Percentiles rank a stretch among this genome's conserved stretches.
Evolutionary conservation across 768 basidiomycete genomes (phyloP).

Genomic region (Lactarius hatsudake): DNA sequence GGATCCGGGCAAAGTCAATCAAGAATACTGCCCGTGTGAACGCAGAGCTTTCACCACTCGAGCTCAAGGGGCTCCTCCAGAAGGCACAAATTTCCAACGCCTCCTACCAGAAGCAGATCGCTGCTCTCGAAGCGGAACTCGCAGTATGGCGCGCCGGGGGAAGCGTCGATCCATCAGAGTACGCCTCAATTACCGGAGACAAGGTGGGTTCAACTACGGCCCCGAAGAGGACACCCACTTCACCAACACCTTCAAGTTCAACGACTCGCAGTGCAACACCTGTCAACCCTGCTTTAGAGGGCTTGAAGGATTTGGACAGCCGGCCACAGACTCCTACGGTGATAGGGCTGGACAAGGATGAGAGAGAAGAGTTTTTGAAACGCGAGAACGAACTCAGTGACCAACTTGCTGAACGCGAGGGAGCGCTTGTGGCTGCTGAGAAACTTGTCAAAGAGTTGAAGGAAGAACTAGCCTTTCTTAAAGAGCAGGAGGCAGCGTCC

Average conservation of each 20-base stretch:
- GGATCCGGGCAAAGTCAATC: constrained; percentile 99
- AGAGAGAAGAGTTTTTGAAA: constrained; percentile 93
- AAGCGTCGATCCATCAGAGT: constrained; percentile 76
- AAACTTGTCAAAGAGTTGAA: constrained; percentile 84
- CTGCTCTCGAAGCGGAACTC: constrained; percentile 87
- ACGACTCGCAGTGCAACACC: constrained; percentile 70
- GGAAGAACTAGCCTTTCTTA: constrained; percentile 86
- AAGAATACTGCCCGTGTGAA: constrained; percentile 99
- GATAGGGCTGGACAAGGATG: constrained; percentile 88
- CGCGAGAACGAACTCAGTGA: constrained; percentile 97
- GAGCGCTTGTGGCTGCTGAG: constrained; percentile 71
- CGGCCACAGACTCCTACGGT: constrained; percentile 92
- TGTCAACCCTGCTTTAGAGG: constrained; percentile 68
- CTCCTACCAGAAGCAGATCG: constrained; percentile 81
- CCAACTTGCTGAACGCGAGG: constrained; percentile 88
- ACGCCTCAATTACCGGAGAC: constrained; percentile 66
- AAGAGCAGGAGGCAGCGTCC: constrained; percentile 81
- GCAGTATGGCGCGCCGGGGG: constrained; percentile 87
- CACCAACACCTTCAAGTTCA: constrained; percentile 66
- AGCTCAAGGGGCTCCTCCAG: constrained; percentile 87
- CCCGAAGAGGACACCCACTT: constrained; percentile 48
- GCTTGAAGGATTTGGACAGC: constrained; percentile 73
- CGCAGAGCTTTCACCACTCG: constrained; percentile 92
- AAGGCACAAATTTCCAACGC: constrained; percentile 88
- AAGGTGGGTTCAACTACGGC: constrained; percentile 43